A percentile compares a stretch with the other conserved stretches of the same genome.
These are phyloP conservation scores for Penicillium sp. DNA, from an alignment of 2,329 filamentous ascomycete genomes.

Conservation along the genomic window DNA sequence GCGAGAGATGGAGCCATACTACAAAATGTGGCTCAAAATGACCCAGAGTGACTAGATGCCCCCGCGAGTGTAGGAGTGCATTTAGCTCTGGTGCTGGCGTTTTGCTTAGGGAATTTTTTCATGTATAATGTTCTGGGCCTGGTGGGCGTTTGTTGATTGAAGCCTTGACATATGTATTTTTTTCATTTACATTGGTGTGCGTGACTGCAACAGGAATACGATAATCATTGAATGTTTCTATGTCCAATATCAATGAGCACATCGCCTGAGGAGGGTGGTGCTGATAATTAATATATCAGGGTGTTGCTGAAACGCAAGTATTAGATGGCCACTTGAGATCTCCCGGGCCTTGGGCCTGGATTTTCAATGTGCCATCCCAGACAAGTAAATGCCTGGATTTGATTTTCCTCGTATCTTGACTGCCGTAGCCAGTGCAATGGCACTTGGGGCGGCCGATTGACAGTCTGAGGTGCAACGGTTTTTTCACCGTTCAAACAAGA, in stretches of 20 bases:
- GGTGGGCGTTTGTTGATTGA: constrained; percentile 11
- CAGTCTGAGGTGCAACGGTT: background rate
- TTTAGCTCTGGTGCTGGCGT: background rate
- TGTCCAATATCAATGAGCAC: constrained; percentile 10
- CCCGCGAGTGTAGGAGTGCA: background rate
- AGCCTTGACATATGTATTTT: constrained; percentile 15
- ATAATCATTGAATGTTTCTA: constrained; percentile 18
- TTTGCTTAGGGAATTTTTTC: constrained; percentile 3
- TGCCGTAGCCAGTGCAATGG: background rate
- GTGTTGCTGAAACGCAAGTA: background rate
- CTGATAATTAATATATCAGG: background rate
- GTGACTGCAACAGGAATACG: constrained; percentile 14
- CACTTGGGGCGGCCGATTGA: background rate
- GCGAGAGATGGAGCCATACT: constrained; percentile 65
- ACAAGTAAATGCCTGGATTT: background rate
- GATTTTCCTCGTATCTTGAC: background rate
- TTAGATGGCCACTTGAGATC: background rate
- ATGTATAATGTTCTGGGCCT: constrained; percentile 10
- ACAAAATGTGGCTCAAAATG: constrained; percentile 43
- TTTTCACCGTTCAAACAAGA: constrained; percentile 57
- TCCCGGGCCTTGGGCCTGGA: background rate
- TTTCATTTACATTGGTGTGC: constrained; percentile 10
- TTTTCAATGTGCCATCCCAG: background rate
- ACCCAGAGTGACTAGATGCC: constrained; percentile 20
- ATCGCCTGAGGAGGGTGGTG: too few relatives aligned